phyloP scores from a whole-genome alignment of 139 green algal species.

The Chlorella ohadii region DNA sequence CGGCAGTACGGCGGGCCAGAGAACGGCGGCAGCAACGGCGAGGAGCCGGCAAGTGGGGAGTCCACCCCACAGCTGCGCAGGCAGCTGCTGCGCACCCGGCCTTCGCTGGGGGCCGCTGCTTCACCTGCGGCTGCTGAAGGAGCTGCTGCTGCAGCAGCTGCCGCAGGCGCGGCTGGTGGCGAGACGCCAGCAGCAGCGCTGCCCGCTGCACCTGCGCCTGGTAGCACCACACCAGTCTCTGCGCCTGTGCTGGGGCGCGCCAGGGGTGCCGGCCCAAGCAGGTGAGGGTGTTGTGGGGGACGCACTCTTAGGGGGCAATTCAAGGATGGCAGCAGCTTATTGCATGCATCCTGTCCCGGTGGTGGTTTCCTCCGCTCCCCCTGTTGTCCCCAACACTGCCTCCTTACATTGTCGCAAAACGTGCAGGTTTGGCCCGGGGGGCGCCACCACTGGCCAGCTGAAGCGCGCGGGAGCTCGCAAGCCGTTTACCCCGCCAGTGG shows the following conservation, averaged over 20 bases:
- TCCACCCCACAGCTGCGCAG: conserved; percentile 19
- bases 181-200: not conserved
- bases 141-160: not conserved
- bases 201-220: not conserved
- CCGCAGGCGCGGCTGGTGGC: not conserved
- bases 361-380: no score
- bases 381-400: no score
- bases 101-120: not conserved
- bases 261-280: not conserved
- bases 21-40: no score
- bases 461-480: not conserved
- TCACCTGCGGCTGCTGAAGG: not conserved
- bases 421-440: not conserved
- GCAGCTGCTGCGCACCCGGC: conserved; percentile 1
- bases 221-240: not conserved
- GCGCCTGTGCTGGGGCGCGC: not conserved
- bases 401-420: no score
- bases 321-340: no score
- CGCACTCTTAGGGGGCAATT: not conserved
- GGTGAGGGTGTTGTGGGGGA: not conserved
- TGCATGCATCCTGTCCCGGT: no score
- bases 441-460: conserved; percentile 9
- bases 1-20: not conserved
- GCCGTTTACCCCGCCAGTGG: conserved; percentile 6
- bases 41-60: not conserved